Base-by-base conservation (phyloP, 176 grass and related monocot genomes). In the Oryza longistaminata region DNA sequence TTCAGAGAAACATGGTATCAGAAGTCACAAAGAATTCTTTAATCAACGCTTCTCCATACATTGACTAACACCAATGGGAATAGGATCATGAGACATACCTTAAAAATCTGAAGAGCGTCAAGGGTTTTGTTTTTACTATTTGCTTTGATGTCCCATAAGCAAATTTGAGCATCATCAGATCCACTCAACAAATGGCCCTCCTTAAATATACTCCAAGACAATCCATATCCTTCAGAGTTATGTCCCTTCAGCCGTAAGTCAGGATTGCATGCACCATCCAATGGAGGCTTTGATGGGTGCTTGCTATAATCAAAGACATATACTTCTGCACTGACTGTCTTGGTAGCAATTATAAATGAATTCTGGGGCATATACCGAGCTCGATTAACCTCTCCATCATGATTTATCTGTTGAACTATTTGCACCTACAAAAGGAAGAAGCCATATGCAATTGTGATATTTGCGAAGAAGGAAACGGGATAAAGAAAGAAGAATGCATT, bases 331-430 rank as follows among this genome's bases (percentile, higher is more conserved):
- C 91, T 96, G 69, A 99, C 90, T 74, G 96, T 96, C 90, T 98
- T 98, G 26, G 95, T 98, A 68, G 95, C 95, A 87, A 98, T 98
- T 83, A 98, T 90, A 88, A 92, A 98, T 75, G 93, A 64, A 93
- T 98, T 98, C 85, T 98, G 95, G 35, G 95, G 95, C 95, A 98
- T 98, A 90, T 98, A 98, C 5, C 95, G 93, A 81, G 95, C 95
- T 82, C 95, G 82, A 26, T 98, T 95, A 55, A 98, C 93, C 81
- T 98, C 95, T 76, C 95, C 95, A 74, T 98, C 95, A 92, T 98
- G 95, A 82, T 95, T 98, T 88, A 98, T 98, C 87, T 98, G 95
- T 65, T 99, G 93, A 93, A 99, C 90, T 82, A 99, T 92, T 99
- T 94, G 96, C 75, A 99, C 96, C 96, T 99, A 83, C 49, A 82